Evolutionary conservation across 2,329 filamentous ascomycete species (phyloP), one percentile per base, ranked within the genome.

Genomic region (Cladophialophora carrionii): DNA sequence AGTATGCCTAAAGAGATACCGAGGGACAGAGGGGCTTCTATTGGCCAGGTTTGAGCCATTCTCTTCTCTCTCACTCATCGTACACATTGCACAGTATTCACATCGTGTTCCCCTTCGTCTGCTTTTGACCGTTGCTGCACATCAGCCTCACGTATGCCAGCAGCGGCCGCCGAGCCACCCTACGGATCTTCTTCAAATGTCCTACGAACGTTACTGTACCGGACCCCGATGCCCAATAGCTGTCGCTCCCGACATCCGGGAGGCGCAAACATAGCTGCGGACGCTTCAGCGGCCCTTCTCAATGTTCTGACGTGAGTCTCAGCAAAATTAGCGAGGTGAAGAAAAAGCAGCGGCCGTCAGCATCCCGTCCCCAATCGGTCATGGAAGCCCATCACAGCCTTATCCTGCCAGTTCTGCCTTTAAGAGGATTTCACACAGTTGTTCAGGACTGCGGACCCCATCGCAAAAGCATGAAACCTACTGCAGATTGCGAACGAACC

Each of bases 201-300:
- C 6, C 26, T 26, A 54, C 29, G 10, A 10, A 34, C 12, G 24
- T 29, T 54, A 24, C 17, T 54, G 14, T 7, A 1, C 8, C 52
- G 52, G 12, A 54, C 8, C 10, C 29, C 17, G 26, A 31, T 10
- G 24, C 20, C 24, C 52, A 29, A 54, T 54, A 17, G 52, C 4
- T 34, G n/a, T 34, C 52, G 52, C n/a, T 24, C 29, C 52, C 52
- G 52, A 54, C 52, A 54, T 54, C 52, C 52, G 52, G 20, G 12
- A 4, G 52, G 29, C 52, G 8, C 8, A 34, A 32, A n/a, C 17
- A 20, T 17, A 17, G n/a, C n/a, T 4, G 8, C 52, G 12, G 5
- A 34, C 24, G 52, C 52, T 2, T 54, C 51, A 20, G 7, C 20
- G 1, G 48, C 4, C 8, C 48, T 24, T 12, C n/a, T 12, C 14